Evolutionary conservation across 768 basidiomycete genomes (phyloP), one percentile per base, ranked within the genome.

Genomic region (Pleurotus giganteus): DNA sequence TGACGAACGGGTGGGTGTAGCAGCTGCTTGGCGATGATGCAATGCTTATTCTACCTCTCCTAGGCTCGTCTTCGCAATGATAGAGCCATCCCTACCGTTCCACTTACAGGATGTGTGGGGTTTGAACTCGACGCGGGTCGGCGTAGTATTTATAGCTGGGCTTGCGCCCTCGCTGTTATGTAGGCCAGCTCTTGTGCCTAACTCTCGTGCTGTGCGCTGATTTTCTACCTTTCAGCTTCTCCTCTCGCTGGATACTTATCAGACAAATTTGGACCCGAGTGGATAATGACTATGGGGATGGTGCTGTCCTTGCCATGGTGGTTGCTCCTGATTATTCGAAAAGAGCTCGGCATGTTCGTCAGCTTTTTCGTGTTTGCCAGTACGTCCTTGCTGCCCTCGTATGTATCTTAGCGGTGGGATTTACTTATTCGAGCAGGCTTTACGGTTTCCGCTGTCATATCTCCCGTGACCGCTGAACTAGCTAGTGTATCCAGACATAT

Each of bases 381-480:
- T 90, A 55, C 64, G 77, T 57, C 15, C 7, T 32, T 32, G 31
- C 31, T 41, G 39, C 39, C 19, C 12, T 37, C 51, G 42, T 1
- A 7, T 32, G 4, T 50, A 53, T 47, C 6, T 42, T 12, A n/a
- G 19, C 4, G 32, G 31, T 4, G 4, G 12, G 21, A n/a, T 12
- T 19, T 27, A 27, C 54, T 64, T 7, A 58, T 11, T 47, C 39
- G 45, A 19, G 17, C 34, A 90, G 89, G 72, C 54, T 83, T 89
- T 60, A 88, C 86, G 64, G 69, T 76, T 1, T 79, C 83, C 2
- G 84, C 80, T 0, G 69, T 81, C 0, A 66, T 88, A 24, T 74
- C 88, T 2, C 86, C 87, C 0, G 55, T 89, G 13, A 86, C 79
- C 4, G 75, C 84, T 11, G 89, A 91, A 61, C 71, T 91, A 6